A percentile compares a stretch with the other conserved stretches of the same genome.
Conservation (phyloP, 2,329 filamentous ascomycete genomes). For the Colletotrichum sp. region DNA sequence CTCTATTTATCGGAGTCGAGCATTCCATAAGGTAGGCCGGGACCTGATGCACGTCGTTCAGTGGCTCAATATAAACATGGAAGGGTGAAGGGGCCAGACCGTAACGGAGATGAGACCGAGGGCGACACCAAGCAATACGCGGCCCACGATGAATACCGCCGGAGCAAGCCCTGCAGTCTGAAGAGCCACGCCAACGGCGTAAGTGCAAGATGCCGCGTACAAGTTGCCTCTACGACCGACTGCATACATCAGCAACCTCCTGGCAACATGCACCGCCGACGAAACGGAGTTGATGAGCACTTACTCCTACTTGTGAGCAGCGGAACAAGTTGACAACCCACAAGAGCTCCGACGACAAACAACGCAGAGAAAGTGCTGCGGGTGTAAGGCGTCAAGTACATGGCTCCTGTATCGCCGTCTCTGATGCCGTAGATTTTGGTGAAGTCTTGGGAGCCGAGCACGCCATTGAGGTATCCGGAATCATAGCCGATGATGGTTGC, state of each 20-base stretch:
- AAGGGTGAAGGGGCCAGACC: not conserved
- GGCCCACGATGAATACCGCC: not conserved
- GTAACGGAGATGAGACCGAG: not conserved
- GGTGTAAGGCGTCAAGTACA: not conserved
- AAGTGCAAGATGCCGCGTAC: not conserved
- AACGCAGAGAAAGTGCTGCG: not conserved
- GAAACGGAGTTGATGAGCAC: not conserved
- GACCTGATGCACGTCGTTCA: not conserved
- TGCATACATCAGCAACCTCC: not conserved
- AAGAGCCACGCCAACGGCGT: not conserved
- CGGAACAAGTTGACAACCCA: not conserved
- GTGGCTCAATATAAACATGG: not conserved
- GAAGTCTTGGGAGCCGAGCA: not conserved
- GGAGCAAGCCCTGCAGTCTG: not conserved
- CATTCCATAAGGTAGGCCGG: not conserved
- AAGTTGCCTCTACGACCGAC: not conserved
- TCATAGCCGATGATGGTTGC: not conserved
- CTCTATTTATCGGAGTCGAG: not conserved
- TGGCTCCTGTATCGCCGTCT: not conserved
- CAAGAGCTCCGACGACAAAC: not conserved
- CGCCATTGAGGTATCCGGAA: not conserved
- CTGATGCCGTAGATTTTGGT: not conserved
- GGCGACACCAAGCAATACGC: not conserved
- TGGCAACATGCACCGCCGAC: not conserved
- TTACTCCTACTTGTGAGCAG: not conserved